Percentiles rank a stretch among this genome's conserved stretches.
Evolutionary conservation across 495 filamentous ascomycete species (phyloP).

Genomic region (Penicillium roqueforti): DNA sequence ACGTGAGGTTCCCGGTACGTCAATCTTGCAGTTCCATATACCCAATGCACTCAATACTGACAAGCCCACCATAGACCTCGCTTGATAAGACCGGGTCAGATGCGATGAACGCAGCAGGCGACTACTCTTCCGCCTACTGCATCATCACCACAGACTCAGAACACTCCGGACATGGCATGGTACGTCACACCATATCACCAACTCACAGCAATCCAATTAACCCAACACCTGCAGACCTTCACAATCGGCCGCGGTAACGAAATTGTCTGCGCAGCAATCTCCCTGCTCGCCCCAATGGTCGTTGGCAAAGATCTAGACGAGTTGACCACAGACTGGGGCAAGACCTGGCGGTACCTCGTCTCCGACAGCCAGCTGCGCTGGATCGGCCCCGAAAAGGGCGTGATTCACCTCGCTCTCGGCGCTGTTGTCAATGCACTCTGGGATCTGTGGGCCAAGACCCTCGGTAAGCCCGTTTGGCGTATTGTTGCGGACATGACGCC

Average conservation of each 20-base stretch:
- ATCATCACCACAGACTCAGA: conserved; percentile 77
- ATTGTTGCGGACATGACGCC: conserved; percentile 86
- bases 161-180: conserved; percentile 82
- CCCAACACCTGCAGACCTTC: conserved; percentile 63
- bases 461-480: conserved; percentile 84
- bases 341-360: conserved; percentile 88
- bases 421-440: conserved; percentile 90
- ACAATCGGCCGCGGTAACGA: conserved; percentile 96
- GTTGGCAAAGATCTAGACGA: conserved; percentile 67
- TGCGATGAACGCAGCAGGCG: conserved; percentile 94
- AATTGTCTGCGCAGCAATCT: conserved; percentile 83
- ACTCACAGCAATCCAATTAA: neutral
- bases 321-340: conserved; percentile 76
- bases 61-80: conserved; percentile 56
- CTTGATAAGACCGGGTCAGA: conserved; percentile 93
- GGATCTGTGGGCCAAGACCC: conserved; percentile 90
- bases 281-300: conserved; percentile 68
- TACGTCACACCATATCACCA: conserved; percentile 30
- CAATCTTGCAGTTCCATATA: conserved; percentile 1
- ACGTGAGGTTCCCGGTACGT: conserved; percentile 82
- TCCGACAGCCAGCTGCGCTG: conserved; percentile 86
- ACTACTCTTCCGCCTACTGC: conserved; percentile 91
- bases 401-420: conserved; percentile 86
- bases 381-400: conserved; percentile 95
- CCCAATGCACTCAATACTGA: neutral